Evolutionary conservation across 768 basidiomycete species (phyloP), one percentile per base, ranked within the genome.

Genomic region (Naganishia friedmannii): DNA sequence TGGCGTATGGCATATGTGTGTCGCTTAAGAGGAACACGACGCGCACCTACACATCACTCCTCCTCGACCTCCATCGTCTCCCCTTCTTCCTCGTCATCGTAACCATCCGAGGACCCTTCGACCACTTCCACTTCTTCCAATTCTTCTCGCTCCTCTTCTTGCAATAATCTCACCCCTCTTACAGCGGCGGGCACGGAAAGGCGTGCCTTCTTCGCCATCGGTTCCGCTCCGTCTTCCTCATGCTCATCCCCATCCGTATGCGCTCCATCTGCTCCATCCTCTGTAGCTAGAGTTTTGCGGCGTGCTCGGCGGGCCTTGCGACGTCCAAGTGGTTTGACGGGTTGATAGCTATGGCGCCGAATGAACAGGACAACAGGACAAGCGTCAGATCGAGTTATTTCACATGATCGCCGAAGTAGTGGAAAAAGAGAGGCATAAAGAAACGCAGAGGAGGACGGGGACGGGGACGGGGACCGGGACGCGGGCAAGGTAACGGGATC

Each of bases 101-200:
- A 53, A 3, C 21, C 23, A 26, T 54, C 67, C 7, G 26, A 21
- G 37, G 28, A 46, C 6, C 23, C 42, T 13, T 53, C 42, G 17
- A 31, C 67, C 7, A 19, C 53, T 28, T 55, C 53, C 1, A 54
- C 39, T 31, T n/a, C 7, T 28, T 68, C 54, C 67, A 53, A 31
- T 28, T 66, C 65, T 34, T 66, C 46, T 19, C n/a, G 45, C 32
- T 66, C 65, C 46, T 66, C 65, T 2, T n/a, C 48, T 34, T 66
- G 48, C 8, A 23, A 26, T 34, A 28, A 23, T 21, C 29, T 48
- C 7, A 34, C 65, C 21, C 65, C 7, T 34, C 42, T 31, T 12
- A n/a, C 45, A 21, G 1, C 45, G 23, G 10, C 23, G 9, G 23
- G 7, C 13, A 23, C 51, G 23, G 10, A 29, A 9, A 31, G 15